A percentile compares a stretch with the other conserved stretches of the same genome.
These are phyloP conservation scores for Aspergillus pseudotamarii DNA, from an alignment of 2,329 filamentous ascomycete genomes.

Conservation along the genomic window DNA sequence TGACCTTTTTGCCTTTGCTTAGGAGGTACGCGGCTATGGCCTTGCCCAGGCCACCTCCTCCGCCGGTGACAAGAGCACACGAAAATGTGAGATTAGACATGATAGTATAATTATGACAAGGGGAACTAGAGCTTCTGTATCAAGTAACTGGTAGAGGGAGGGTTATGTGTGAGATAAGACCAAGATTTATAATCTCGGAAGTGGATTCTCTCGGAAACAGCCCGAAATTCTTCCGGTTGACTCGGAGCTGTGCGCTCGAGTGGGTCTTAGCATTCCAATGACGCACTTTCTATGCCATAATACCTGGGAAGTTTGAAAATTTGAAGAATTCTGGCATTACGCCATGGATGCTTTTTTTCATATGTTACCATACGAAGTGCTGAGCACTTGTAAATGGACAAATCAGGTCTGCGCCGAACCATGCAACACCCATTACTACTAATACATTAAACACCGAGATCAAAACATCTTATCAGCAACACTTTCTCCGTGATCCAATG, in stretches of 20 bases:
- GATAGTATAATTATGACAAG: background rate
- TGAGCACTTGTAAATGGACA: too few species aligned
- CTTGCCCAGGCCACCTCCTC: slow-evolving; percentile 30
- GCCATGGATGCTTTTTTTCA: background rate
- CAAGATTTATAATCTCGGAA: background rate
- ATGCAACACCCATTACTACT: background rate
- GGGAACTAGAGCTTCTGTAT: background rate
- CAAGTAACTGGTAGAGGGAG: background rate
- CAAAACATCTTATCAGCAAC: slow-evolving; percentile 31
- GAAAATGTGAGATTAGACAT: slow-evolving; percentile 31
- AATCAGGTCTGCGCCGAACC: background rate
- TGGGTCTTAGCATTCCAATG: background rate
- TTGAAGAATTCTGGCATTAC: background rate
- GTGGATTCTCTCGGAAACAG: background rate
- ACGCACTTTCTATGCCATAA: background rate
- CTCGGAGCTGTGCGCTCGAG: background rate
- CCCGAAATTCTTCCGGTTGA: background rate
- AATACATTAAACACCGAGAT: background rate
- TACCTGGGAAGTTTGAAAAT: background rate
- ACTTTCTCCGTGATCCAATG: slow-evolving; percentile 51
- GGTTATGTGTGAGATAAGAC: background rate
- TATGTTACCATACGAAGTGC: background rate
- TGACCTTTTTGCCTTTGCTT: slow-evolving; percentile 27
- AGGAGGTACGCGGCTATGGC: slow-evolving; percentile 27
- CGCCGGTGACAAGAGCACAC: slow-evolving; percentile 39